phyloP scores from a whole-genome alignment of 257 asterid species.

The Cruciata laevipes region DNA sequence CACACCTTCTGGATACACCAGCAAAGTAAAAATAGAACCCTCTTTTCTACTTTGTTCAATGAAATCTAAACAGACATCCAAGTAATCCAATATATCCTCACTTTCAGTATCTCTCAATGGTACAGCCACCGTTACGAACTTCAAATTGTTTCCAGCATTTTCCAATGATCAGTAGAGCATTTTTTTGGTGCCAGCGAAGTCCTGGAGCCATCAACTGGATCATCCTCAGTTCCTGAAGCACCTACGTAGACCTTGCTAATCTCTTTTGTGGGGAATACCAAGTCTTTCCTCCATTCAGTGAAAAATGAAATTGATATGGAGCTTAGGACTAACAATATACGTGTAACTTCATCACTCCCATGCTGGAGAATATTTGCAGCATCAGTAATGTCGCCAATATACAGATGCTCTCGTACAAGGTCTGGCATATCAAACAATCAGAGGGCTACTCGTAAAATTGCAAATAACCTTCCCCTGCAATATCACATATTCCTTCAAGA shows the following conservation, averaged over 20 bases:
- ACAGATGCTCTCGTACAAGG: slow-evolving; percentile 75
- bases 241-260: slow-evolving; percentile 70
- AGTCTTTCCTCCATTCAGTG: slow-evolving; percentile 78
- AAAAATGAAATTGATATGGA: slow-evolving; percentile 83
- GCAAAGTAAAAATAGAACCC: slow-evolving; percentile 94
- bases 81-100: slow-evolving; percentile 74
- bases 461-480: slow-evolving; percentile 8
- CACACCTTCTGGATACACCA: slow-evolving; percentile 98
- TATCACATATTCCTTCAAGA: background rate
- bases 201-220: slow-evolving; percentile 37
- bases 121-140: slow-evolving; percentile 77
- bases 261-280: slow-evolving; percentile 66
- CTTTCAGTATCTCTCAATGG: slow-evolving; percentile 91
- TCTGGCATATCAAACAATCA: slow-evolving; percentile 52
- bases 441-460: background rate
- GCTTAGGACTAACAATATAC: slow-evolving; percentile 70
- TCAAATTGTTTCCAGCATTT: slow-evolving; percentile 87
- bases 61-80: slow-evolving; percentile 85
- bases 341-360: slow-evolving; percentile 70
- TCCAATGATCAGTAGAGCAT: slow-evolving; percentile 74
- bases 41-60: slow-evolving; percentile 75
- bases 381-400: slow-evolving; percentile 75
- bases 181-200: slow-evolving; percentile 59
- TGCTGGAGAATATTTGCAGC: slow-evolving; percentile 91
- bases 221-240: slow-evolving; percentile 42